Conservation (phyloP, 2,329 filamentous ascomycete genomes). For the Trichoderma breve region DNA sequence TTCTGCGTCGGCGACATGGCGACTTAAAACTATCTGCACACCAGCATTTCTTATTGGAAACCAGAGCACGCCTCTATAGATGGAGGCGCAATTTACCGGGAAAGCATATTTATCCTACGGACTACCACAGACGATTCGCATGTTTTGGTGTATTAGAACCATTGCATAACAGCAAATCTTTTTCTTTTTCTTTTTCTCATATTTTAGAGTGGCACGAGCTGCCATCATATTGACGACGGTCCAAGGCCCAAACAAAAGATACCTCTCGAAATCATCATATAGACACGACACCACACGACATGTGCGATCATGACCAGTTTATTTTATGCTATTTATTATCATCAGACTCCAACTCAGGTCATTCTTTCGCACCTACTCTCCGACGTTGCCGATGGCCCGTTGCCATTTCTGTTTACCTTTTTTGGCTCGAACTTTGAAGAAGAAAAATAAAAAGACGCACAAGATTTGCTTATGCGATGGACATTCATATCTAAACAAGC, state of each 20-base stretch:
- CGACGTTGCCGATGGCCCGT: not conserved
- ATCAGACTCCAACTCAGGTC: conserved; percentile 18
- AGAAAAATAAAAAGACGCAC: not conserved
- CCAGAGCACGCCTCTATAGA: not conserved
- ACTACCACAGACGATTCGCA: conserved; percentile 28
- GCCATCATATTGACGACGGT: conserved; percentile 20
- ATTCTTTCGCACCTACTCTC: conserved; percentile 17
- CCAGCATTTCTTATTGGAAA: conserved; percentile 14
- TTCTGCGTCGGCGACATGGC: conserved; percentile 64
- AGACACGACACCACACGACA: conserved; percentile 34
- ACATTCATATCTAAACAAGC: not conserved
- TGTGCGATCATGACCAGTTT: conserved; percentile 24
- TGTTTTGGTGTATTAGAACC: conserved; percentile 33
- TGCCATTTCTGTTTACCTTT: not conserved
- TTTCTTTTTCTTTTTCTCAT: conserved; percentile 3
- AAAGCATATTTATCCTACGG: conserved; percentile 8
- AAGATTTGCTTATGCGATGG: not conserved
- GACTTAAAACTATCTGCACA: conserved; percentile 20
- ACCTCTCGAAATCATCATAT: conserved; percentile 28
- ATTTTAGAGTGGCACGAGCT: conserved; percentile 23
- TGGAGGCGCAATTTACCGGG: not conserved
- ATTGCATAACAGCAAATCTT: conserved; percentile 18
- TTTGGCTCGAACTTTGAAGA: not conserved
- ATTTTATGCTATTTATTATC: conserved; percentile 18
- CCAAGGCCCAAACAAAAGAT: conserved; percentile 23